Evolutionary conservation across 1,284 basidiomycete species (phyloP).

Genomic region (Apiotrichum sp.): DNA sequence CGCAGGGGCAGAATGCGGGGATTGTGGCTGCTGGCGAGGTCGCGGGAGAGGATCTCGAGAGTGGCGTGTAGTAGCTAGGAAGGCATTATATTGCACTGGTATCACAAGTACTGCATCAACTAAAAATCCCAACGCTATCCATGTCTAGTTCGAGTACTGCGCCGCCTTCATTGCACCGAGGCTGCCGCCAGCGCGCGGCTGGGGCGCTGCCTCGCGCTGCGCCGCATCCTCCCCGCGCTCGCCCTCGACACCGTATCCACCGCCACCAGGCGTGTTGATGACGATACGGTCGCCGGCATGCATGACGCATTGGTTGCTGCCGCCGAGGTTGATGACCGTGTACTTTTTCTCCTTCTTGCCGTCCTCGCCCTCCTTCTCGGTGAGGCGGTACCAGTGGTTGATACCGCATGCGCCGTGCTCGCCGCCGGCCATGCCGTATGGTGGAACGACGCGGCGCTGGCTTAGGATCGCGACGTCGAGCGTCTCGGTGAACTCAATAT

Average conservation of each 20-base stretch:
- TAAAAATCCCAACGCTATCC: no score
- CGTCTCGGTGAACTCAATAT: slow-evolving; percentile 75
- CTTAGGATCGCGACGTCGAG: slow-evolving; percentile 75
- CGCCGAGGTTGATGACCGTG: slow-evolving; percentile 73
- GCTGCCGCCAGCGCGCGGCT: slow-evolving; percentile 1
- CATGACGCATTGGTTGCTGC: slow-evolving; percentile 82
- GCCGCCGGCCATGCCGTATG: slow-evolving; percentile 87
- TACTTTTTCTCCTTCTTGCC: slow-evolving; percentile 44
- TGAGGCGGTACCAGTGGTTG: slow-evolving; percentile 65
- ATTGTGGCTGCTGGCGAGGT: slow-evolving; percentile 22
- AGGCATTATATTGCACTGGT: no score
- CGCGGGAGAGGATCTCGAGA: slow-evolving; percentile 24
- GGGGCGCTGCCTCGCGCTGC: neutral
- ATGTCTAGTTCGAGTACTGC: slow-evolving; percentile 11
- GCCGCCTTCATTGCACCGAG: slow-evolving; percentile 18
- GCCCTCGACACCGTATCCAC: slow-evolving; percentile 55
- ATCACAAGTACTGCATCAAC: no score
- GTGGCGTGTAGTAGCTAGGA: no score
- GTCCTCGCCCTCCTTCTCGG: neutral
- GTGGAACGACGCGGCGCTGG: slow-evolving; percentile 75
- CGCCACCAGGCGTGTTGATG: slow-evolving; percentile 87
- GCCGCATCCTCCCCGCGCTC: slow-evolving; percentile 4
- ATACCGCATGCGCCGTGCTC: slow-evolving; percentile 66
- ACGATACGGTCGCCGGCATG: slow-evolving; percentile 72
- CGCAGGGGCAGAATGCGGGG: slow-evolving; percentile 26